These are phyloP conservation scores for Trichoderma koningiopsis DNA, from an alignment of 2,329 filamentous ascomycete genomes.

Conservation along the genomic window DNA sequence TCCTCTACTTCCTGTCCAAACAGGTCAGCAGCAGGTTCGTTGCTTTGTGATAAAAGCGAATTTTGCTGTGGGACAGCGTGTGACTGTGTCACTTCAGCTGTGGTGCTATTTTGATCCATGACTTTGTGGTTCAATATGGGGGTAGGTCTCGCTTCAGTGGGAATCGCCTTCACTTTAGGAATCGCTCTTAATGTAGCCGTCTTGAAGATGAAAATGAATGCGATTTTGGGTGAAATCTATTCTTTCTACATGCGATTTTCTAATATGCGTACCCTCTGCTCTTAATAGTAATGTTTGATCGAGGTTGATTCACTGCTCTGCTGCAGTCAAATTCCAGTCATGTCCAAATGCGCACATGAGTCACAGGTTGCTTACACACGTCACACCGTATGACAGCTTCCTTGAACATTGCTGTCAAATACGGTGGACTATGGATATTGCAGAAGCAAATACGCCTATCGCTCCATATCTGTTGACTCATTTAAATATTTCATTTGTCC, in stretches of 20 bases:
- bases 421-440: background rate
- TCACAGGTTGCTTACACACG: slow-evolving; percentile 3
- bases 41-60: background rate
- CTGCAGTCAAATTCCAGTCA: background rate
- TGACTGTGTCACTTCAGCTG: background rate
- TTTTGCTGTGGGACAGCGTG: background rate
- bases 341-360: background rate
- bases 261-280: background rate
- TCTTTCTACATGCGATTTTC: background rate
- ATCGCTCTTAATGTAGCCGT: background rate
- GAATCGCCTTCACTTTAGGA: background rate
- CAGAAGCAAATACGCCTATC: background rate
- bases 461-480: slow-evolving; percentile 4
- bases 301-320: background rate
- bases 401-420: background rate
- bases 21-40: background rate
- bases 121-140: background rate
- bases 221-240: background rate
- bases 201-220: background rate
- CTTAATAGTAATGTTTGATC: background rate
- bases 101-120: background rate
- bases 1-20: background rate
- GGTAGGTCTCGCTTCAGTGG: background rate
- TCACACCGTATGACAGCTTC: background rate
- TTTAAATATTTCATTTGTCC: background rate